Conservation (phyloP, 2,329 filamentous ascomycete genomes). For the Chalara sp. region DNA sequence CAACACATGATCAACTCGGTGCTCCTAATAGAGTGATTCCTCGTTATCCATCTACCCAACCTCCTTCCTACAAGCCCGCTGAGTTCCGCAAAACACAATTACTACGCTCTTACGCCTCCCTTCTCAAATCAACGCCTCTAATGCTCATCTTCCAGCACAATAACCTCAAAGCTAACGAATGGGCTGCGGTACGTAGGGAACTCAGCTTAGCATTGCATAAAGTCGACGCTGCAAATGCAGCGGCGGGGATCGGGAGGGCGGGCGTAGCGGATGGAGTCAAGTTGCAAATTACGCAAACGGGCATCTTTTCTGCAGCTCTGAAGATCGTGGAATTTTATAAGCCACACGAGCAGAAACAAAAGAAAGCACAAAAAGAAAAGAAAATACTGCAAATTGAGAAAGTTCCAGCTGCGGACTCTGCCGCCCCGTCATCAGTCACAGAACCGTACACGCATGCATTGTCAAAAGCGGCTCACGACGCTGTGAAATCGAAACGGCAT, state of each 20-base stretch:
- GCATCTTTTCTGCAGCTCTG: constrained; percentile 81
- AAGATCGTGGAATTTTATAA: constrained; percentile 80
- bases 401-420: neutral
- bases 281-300: constrained; percentile 79
- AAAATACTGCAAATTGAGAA: neutral
- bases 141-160: constrained; percentile 71
- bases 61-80: constrained; percentile 78
- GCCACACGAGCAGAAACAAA: constrained; percentile 35
- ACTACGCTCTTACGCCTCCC: constrained; percentile 64
- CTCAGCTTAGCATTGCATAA: constrained; percentile 51
- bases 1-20: constrained; percentile 42
- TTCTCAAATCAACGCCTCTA: constrained; percentile 63
- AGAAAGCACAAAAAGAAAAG: neutral
- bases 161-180: constrained; percentile 63
- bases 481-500: constrained; percentile 43
- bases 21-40: constrained; percentile 27
- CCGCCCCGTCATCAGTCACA: constrained; percentile 4
- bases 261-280: constrained; percentile 58
- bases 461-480: constrained; percentile 34
- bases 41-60: constrained; percentile 60
- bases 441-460: constrained; percentile 48
- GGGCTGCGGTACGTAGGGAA: constrained; percentile 59
- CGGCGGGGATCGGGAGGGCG: constrained; percentile 30
- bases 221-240: constrained; percentile 48
- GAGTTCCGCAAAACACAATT: constrained; percentile 89